A percentile compares a stretch with the other conserved stretches of the same genome.
Evolutionary conservation across 2,329 filamentous ascomycete species (phyloP).

Genomic region (Pyrenophora seminiperda): DNA sequence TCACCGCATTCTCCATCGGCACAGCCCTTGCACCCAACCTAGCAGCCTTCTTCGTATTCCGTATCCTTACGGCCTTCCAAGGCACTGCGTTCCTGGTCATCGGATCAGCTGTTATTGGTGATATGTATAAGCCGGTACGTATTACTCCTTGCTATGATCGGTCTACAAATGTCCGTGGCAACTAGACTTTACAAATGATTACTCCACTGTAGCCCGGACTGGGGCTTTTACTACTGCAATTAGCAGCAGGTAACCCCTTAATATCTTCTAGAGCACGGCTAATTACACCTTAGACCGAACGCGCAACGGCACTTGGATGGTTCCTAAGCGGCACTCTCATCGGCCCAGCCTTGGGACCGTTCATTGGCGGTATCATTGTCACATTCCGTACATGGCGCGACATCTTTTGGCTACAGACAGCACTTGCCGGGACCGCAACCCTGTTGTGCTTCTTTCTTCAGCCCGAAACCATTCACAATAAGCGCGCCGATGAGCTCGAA

Average conservation of each 20-base stretch:
- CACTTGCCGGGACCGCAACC: constrained; percentile 64
- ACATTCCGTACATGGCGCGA: constrained; percentile 74
- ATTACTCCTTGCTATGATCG: background rate
- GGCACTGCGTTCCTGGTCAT: constrained; percentile 76
- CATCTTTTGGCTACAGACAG: constrained; percentile 79
- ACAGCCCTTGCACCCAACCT: constrained; percentile 75
- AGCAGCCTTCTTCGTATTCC: constrained; percentile 73
- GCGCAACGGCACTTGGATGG: constrained; percentile 75
- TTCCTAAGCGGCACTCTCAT: constrained; percentile 73
- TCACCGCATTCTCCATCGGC: constrained; percentile 72
- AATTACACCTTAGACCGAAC: constrained; percentile 64
- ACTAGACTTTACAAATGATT: background rate
- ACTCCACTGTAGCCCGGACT: background rate
- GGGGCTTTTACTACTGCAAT: constrained; percentile 2
- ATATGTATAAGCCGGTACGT: constrained; percentile 54
- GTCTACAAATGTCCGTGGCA: background rate
- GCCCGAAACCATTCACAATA: constrained; percentile 73
- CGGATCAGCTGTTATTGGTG: constrained; percentile 70
- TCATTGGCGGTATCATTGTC: constrained; percentile 76
- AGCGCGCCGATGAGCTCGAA: constrained; percentile 65
- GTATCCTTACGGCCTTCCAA: constrained; percentile 74
- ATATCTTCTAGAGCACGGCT: constrained; percentile 4
- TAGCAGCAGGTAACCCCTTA: constrained; percentile 17
- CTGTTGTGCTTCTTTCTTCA: constrained; percentile 68
- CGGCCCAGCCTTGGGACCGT: constrained; percentile 65